Base-by-base conservation (phyloP, 2,329 filamentous ascomycete genomes). In the Colletotrichum lindemuthianum region DNA sequence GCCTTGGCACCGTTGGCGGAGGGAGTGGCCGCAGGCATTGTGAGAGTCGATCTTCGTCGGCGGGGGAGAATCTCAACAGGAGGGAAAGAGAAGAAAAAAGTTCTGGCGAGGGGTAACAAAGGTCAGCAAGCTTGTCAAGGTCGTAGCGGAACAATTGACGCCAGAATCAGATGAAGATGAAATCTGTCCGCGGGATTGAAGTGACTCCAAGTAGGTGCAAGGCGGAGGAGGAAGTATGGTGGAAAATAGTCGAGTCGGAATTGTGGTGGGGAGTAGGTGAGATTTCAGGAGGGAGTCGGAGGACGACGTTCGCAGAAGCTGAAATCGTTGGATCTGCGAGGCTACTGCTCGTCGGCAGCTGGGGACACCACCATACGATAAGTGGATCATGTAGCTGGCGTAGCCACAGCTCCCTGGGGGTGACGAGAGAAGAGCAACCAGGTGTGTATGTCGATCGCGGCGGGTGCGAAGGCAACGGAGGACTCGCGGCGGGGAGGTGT, bases 21-120 rank as follows among this genome's bases (percentile, higher is more conserved):
- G 69, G 63, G 49, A 63, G 59, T 66, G 63, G 60, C 63, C 53
- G 82, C 78, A 79, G 86, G 81, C 85, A 90, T 90, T 75, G 75
- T 81, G 59, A 67, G 47, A 60, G 50, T 67, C 55, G 63, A 61
- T 52, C 51, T 63, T 59, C 55, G 49, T 60, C 53, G 52, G 53
- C 34, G 41, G 24, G 45, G 59, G 61, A 58, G 54, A 44, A 66
- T 55, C 56, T 67, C 56, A 67, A 65, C 41, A 56, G 40, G 41
- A 51, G 37, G 34, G 37, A 34, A 41, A 40, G 53, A 59, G 53
- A 56, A 43, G 36, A 54, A 56, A 66, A 63, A 68, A 69, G 60
- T 54, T 69, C 67, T 68, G 64, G 65, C 55, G 61, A 53, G 57
- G 64, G 67, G 49, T 41, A 66, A 49, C 41, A 57, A 16, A 66